Conservation (phyloP, 768 basidiomycete species). For the Lactarius tabidus region DNA sequence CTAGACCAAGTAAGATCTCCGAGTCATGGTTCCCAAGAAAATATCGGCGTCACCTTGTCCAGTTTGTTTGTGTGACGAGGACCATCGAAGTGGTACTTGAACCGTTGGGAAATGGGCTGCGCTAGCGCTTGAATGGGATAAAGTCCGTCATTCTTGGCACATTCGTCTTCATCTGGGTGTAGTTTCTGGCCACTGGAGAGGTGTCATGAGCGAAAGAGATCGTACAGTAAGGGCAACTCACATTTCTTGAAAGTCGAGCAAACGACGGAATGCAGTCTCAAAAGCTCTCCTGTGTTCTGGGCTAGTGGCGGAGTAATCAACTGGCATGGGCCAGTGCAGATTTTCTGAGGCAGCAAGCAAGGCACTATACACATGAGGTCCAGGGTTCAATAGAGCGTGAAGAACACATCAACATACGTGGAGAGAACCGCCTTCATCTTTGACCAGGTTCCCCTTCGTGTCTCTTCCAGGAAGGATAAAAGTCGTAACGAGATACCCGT, state of each 20-base stretch:
- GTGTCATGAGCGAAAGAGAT: slow-evolving; percentile 9
- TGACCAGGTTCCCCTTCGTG: slow-evolving; percentile 72
- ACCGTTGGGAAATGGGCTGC: slow-evolving; percentile 77
- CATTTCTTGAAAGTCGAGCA: slow-evolving; percentile 77
- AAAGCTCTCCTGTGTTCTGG: slow-evolving; percentile 57
- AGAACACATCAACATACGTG: slow-evolving; percentile 38
- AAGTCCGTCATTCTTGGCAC: slow-evolving; percentile 50
- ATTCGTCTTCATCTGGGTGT: slow-evolving; percentile 28
- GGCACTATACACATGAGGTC: slow-evolving; percentile 39
- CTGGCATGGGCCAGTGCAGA: slow-evolving; percentile 79
- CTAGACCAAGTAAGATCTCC: slow-evolving; percentile 37
- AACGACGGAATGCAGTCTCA: slow-evolving; percentile 70
- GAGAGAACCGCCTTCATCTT: slow-evolving; percentile 66
- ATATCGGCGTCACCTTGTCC: slow-evolving; percentile 64
- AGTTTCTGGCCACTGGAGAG: slow-evolving; percentile 49
- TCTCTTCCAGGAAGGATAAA: slow-evolving; percentile 52
- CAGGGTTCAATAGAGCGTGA: slow-evolving; percentile 6
- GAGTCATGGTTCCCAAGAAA: background rate
- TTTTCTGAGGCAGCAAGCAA: slow-evolving; percentile 64
- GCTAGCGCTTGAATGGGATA: slow-evolving; percentile 85
- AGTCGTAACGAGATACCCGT: slow-evolving; percentile 49
- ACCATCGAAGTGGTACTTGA: slow-evolving; percentile 94
- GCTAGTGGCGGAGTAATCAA: slow-evolving; percentile 56
- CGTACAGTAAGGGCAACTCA: slow-evolving; percentile 36
- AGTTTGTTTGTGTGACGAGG: slow-evolving; percentile 81